Base-by-base conservation (phyloP, 2,329 filamentous ascomycete species). In the Colletotrichum eleusines region DNA sequence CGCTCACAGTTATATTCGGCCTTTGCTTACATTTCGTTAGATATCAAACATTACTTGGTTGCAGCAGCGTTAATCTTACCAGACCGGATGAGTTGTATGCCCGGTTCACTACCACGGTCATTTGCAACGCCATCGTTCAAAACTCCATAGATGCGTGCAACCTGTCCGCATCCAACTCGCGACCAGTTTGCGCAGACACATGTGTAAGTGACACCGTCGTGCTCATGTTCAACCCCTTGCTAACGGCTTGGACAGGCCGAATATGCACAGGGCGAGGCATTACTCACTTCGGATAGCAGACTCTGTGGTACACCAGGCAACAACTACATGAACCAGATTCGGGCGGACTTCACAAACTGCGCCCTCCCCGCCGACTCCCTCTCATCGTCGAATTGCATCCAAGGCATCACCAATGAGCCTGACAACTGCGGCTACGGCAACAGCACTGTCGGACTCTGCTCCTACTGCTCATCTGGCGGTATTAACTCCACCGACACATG, bases 41-140 rank as follows among this genome's bases (percentile, higher is more conserved):
- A 84, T 99, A 95, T 81, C 87, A 93, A 79, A 85, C 88, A 63
- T 85, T 94, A 58, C 88, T 99, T 74, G 95, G 95, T 66, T 99
- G 96, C 80, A 86, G 88, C 58, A 88, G 88, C 73, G 85, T 98
- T 76, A 89, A 96, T 77, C 87, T 95, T 67, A 89, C 89, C 66
- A 93, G 97, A 79, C 91, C 94, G 5, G 91, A 89, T 75, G 88
- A 92, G 76, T 89, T 95, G 77, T 99, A 99, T 82, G 95, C 96
- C 59, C 92, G 96, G 76, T 99, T 95, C 82, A 97, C 95, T 6
- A 96, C 90, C 57, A 96, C 93, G 72, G 91, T 97, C 73, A 88
- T 99, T 74, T 99, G 96, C 87, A 98, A 97, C 85, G 88, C 93
- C 74, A 92, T 99, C 78, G 89, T 99, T 61, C 96, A 99, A 81